A percentile compares a stretch with the other conserved stretches of the same genome.
Conservation (phyloP, 345 rosid genomes). For the Citrus cavaleriei region DNA sequence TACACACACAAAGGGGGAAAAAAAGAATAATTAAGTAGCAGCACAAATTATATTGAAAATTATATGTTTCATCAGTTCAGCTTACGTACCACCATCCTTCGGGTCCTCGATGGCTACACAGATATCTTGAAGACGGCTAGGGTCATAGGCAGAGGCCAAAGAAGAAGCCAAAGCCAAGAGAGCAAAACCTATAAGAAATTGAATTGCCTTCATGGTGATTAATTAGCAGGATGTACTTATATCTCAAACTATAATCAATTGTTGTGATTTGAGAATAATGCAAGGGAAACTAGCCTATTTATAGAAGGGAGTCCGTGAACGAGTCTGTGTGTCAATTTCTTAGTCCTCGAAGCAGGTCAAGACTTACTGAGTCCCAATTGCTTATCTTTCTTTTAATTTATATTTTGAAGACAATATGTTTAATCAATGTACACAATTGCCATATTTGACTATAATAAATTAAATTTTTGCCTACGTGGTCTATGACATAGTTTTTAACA, state of each 20-base stretch:
- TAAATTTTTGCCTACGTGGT: not conserved
- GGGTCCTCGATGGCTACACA: constrained; percentile 23
- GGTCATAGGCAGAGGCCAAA: constrained; percentile 21
- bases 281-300: not conserved
- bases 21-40: not conserved
- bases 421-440: not conserved
- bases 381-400: too few relatives aligned
- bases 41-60: too few relatives aligned
- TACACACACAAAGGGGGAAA: too few relatives aligned
- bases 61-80: too few relatives aligned
- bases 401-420: not conserved
- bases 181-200: not conserved
- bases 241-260: not conserved
- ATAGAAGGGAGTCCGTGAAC: not conserved
- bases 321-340: not conserved
- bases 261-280: not conserved
- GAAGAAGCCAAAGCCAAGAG: constrained; percentile 14
- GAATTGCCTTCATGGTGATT: constrained; percentile 5
- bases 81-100: not conserved
- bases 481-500: too few relatives aligned
- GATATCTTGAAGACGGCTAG: constrained; percentile 31
- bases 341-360: not conserved
- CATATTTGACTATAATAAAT: too few relatives aligned
- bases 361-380: not conserved
- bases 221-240: not conserved